Evolutionary conservation across 768 basidiomycete genomes (phyloP).

Genomic region (Candolleomyces aberdarensis): DNA sequence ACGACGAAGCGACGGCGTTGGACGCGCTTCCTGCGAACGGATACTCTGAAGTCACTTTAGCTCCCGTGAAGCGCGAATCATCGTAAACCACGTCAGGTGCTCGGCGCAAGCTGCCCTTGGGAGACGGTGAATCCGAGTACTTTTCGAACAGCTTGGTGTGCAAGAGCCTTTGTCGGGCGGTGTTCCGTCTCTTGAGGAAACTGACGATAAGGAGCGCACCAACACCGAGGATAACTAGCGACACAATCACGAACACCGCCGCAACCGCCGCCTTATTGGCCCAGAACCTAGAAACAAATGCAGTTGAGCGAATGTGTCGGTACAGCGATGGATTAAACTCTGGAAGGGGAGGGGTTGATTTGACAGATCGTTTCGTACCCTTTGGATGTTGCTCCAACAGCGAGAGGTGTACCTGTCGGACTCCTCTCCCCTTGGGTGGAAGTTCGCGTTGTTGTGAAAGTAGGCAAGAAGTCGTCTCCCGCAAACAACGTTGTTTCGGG

Average conservation of each 20-base stretch:
- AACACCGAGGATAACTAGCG: conserved; percentile 24
- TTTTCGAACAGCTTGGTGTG: conserved; percentile 27
- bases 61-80: conserved; percentile 3
- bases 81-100: conserved; percentile 14
- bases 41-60: background rate
- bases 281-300: conserved; percentile 27
- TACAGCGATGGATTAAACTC: background rate
- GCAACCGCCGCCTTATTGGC: conserved; percentile 35
- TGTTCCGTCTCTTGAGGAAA: conserved; percentile 21
- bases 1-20: background rate
- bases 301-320: background rate
- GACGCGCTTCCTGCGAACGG: conserved; percentile 2
- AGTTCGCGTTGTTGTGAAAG: background rate
- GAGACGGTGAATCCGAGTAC: conserved; percentile 14
- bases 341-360: background rate
- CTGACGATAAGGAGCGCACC: conserved; percentile 21
- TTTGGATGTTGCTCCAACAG: conserved; percentile 4
- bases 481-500: background rate
- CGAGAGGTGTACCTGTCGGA: background rate
- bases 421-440: background rate
- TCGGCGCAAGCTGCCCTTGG: conserved; percentile 22
- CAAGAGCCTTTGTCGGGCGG: conserved; percentile 16
- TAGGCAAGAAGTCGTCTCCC: background rate
- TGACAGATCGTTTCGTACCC: conserved; percentile 1
- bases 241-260: conserved; percentile 29